Conservation (phyloP, 2,329 filamentous ascomycete species). For the Hypoxylon rubiginosum region DNA sequence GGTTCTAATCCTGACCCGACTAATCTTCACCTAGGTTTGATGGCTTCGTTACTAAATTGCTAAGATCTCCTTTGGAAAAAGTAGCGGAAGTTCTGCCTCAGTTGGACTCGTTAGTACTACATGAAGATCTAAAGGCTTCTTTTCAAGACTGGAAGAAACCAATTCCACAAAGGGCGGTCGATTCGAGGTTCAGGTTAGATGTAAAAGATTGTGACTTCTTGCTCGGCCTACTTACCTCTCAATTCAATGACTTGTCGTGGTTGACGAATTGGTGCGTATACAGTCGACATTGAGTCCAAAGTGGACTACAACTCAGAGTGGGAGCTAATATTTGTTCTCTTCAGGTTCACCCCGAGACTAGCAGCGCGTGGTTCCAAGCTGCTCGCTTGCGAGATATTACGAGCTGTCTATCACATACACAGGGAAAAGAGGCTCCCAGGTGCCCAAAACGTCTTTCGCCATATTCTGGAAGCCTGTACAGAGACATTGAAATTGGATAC, state of each 20-base stretch:
- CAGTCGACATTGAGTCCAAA: neutral
- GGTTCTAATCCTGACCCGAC: slow-evolving; percentile 5
- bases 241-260: slow-evolving; percentile 10
- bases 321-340: slow-evolving; percentile 20
- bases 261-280: slow-evolving; percentile 24
- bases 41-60: neutral
- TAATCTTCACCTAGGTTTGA: slow-evolving; percentile 21
- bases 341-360: slow-evolving; percentile 18
- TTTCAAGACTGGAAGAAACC: slow-evolving; percentile 19
- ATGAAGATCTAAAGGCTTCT: slow-evolving; percentile 15
- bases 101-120: slow-evolving; percentile 6
- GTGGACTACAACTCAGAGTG: neutral
- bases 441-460: slow-evolving; percentile 9
- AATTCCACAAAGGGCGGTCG: slow-evolving; percentile 1
- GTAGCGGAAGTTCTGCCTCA: neutral
- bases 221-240: slow-evolving; percentile 5
- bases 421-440: neutral
- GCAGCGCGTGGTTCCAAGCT: neutral
- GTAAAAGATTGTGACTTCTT: slow-evolving; percentile 17
- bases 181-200: neutral
- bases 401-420: slow-evolving; percentile 5
- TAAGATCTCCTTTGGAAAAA: neutral
- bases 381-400: slow-evolving; percentile 18
- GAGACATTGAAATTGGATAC: slow-evolving; percentile 15
- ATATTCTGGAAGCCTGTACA: slow-evolving; percentile 11